Conservation (phyloP, 768 basidiomycete species). For the Saitozyma sp. region DNA sequence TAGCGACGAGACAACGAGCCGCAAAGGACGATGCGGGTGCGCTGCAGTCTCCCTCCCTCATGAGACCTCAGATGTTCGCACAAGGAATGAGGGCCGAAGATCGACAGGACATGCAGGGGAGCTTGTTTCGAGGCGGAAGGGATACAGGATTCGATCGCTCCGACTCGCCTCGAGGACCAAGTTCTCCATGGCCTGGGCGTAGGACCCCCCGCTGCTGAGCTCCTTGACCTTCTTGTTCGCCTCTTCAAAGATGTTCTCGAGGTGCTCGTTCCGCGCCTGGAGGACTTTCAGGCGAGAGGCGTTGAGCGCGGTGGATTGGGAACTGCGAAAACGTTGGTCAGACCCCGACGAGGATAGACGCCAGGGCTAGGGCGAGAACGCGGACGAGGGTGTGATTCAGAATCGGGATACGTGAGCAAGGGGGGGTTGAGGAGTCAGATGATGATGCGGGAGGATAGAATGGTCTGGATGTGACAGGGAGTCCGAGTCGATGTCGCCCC, state of each 20-base stretch:
- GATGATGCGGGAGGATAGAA: background rate
- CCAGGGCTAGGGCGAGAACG: background rate
- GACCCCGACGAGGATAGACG: background rate
- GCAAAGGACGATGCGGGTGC: too few relatives aligned
- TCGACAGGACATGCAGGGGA: background rate
- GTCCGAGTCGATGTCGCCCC: background rate
- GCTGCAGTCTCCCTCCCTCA: too few relatives aligned
- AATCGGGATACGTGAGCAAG: too few relatives aligned
- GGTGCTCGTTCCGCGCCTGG: constrained; percentile 84
- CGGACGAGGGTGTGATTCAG: too few relatives aligned
- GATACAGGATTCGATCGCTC: too few relatives aligned
- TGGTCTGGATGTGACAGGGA: constrained; percentile 9
- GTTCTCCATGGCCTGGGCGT: constrained; percentile 78
- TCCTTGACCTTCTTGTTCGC: constrained; percentile 66
- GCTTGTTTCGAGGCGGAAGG: too few relatives aligned
- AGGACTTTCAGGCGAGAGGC: constrained; percentile 88
- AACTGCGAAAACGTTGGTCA: constrained; percentile 56
- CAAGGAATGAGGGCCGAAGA: too few relatives aligned
- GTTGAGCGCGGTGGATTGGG: constrained; percentile 94
- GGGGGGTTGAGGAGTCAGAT: too few relatives aligned
- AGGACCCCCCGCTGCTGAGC: constrained; percentile 63
- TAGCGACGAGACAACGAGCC: too few relatives aligned
- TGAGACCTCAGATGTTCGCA: too few relatives aligned
- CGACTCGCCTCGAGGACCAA: constrained; percentile 69
- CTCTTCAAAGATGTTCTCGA: constrained; percentile 80